Percentiles rank a stretch among this genome's conserved stretches.
phyloP scores from a whole-genome alignment of 2,329 filamentous ascomycete species.

The Xylaria digitata region DNA sequence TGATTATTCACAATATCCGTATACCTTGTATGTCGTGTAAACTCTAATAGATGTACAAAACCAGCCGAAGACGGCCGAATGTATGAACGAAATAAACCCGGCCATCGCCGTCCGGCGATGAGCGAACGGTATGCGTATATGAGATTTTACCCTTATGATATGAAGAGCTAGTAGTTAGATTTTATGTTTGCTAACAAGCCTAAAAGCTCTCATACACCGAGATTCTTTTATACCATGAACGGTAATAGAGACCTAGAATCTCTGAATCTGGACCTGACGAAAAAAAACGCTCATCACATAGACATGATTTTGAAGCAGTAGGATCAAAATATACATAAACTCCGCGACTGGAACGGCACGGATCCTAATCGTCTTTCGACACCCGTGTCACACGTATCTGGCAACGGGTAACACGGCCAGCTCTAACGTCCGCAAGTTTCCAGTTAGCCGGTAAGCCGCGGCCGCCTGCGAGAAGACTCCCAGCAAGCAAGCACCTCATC shows the following conservation, averaged over 20 bases:
- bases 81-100: constrained; percentile 8
- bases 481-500: constrained; percentile 8
- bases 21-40: constrained; percentile 10
- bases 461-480: constrained; percentile 19
- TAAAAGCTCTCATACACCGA: background rate
- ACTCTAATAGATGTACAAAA: constrained; percentile 4
- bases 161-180: background rate
- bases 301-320: background rate
- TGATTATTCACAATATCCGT: constrained; percentile 10
- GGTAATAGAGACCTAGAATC: background rate
- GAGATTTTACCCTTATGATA: background rate
- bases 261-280: background rate
- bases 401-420: constrained; percentile 9
- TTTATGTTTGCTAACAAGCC: background rate
- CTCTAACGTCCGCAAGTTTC: constrained; percentile 21
- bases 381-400: constrained; percentile 30
- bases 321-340: constrained; percentile 24
- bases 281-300: background rate
- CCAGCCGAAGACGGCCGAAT: background rate
- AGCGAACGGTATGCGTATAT: constrained; percentile 10
- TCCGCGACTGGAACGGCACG: constrained; percentile 2
- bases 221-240: background rate
- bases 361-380: constrained; percentile 22
- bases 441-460: constrained; percentile 18
- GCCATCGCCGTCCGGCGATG: constrained; percentile 25